Percentiles rank a stretch among this genome's conserved stretches.
These are phyloP conservation scores for Claviceps sorghi DNA, from an alignment of 2,329 filamentous ascomycete species.

Conservation along the genomic window DNA sequence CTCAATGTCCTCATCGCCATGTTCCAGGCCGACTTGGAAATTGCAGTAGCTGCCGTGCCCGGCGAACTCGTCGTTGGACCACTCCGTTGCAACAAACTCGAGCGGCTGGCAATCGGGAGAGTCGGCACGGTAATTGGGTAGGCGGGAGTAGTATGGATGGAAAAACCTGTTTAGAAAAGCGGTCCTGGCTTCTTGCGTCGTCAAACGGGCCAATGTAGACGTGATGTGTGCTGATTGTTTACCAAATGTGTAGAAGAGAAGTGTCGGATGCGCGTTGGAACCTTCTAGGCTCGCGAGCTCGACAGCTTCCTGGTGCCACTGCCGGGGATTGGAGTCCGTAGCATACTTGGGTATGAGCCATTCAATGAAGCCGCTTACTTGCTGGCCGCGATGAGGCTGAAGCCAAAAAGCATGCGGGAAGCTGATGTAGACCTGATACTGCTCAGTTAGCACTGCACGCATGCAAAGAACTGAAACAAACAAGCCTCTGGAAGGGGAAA, in stretches of 20 bases:
- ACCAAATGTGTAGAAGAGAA: constrained; percentile 71
- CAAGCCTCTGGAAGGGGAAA: background rate
- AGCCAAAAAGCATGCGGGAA: constrained; percentile 69
- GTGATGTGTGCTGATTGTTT: constrained; percentile 43
- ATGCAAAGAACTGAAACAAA: background rate
- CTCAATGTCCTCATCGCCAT: constrained; percentile 59
- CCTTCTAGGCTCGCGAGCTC: constrained; percentile 56
- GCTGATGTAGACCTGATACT: constrained; percentile 40
- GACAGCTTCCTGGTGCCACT: constrained; percentile 64
- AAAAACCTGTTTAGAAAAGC: constrained; percentile 51
- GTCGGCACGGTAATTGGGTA: constrained; percentile 49
- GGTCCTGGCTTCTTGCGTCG: constrained; percentile 32
- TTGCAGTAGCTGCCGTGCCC: constrained; percentile 76
- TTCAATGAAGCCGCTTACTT: constrained; percentile 54
- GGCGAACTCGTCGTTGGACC: constrained; percentile 64
- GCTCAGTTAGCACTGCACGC: background rate
- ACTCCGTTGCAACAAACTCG: constrained; percentile 55
- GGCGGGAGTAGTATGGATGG: constrained; percentile 58
- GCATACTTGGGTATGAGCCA: constrained; percentile 62
- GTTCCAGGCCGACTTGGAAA: constrained; percentile 61
- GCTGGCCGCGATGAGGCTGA: constrained; percentile 15
- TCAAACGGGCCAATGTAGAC: constrained; percentile 24
- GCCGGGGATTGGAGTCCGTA: constrained; percentile 39
- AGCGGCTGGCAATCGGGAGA: constrained; percentile 46
- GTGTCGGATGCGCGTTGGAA: constrained; percentile 54